Base-by-base conservation (phyloP, 495 filamentous ascomycete species). In the Lentithecium fluviatile region DNA sequence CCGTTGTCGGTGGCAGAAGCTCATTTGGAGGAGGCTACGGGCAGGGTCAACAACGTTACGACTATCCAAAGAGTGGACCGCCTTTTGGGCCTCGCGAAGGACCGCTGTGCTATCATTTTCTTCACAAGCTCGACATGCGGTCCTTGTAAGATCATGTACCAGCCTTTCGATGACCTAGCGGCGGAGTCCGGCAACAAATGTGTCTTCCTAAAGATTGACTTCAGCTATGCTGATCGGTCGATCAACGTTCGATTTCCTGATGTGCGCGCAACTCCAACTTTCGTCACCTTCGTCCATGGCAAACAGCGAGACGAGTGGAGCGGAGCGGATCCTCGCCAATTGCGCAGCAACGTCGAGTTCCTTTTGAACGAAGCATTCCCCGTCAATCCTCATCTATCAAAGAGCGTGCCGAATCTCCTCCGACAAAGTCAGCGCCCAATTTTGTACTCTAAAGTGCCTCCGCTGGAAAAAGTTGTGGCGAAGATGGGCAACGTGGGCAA, bases 111-210 rank as follows among this genome's bases (percentile, higher is more conserved):
- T 3, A 84, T 94, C 29, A 80, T 96, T 60, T 97, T 96, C 79
- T 97, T 97, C 74, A 97, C 93, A 1, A 92, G 88, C 10, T 79
- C 88, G 2, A 94, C 86, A 25, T 97, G 93, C 68, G 82, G 85
- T 0, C 91, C 93, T 2, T 97, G 93, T 80, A 90, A 85, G 73
- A 73, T 82, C 13, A 80, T 95, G 5, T 93, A 96, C 65, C 91
- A 92, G 17, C 75, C 86, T 6, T 97, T 91, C 66, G 87, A 95
- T 52, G 78, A 88, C 57, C 78, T 97, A 1, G 92, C 93, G 12
- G 82, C 78, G 29, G 87, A 93, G 64, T 80, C 83, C 23, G 85
- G 85, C n/a, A 76, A 79, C 40, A 86, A 83, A 67, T 85, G 84
- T 7, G 71, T 83, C 8, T 79, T 96, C 23, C 87, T 97, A 73